Conservation (phyloP, 441 rosid species). For the Codiaeum variegatum region DNA sequence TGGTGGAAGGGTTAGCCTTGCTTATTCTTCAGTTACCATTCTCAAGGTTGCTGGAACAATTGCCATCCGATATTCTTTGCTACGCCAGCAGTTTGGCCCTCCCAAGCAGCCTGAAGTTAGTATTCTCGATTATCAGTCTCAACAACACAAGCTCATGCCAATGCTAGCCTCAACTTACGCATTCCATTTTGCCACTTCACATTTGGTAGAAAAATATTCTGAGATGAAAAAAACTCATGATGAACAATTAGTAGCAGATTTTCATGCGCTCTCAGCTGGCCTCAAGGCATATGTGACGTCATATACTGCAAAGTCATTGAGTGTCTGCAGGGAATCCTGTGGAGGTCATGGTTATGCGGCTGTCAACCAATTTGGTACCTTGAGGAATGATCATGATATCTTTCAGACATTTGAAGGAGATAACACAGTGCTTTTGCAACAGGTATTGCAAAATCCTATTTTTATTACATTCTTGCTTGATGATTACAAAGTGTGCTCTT, state of each 20-base stretch:
- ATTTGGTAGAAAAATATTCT: conserved; percentile 75
- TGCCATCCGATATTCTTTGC: conserved; percentile 80
- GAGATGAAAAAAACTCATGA: conserved; percentile 87
- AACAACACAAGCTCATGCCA: conserved; percentile 98
- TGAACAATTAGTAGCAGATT: conserved; percentile 78
- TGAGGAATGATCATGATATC: conserved; percentile 98
- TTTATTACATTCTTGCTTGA: conserved; percentile 15
- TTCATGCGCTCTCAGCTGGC: conserved; percentile 92
- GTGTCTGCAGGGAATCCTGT: conserved; percentile 91
- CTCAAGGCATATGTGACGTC: conserved; percentile 92
- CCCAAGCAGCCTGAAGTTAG: conserved; percentile 93
- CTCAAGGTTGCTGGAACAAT: conserved; percentile 78
- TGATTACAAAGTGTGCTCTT: conserved; percentile 2
- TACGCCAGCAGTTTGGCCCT: conserved; percentile 97
- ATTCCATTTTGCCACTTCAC: conserved; percentile 69
- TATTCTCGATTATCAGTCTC: conserved; percentile 97
- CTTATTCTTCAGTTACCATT: conserved; percentile 81
- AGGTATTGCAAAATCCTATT: conserved; percentile 32
- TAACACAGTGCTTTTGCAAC: conserved; percentile 96
- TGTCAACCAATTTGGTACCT: conserved; percentile 86
- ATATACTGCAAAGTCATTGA: conserved; percentile 80
- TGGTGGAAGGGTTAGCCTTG: conserved; percentile 92
- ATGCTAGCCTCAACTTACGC: conserved; percentile 96
- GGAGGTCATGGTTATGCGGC: conserved; percentile 99
- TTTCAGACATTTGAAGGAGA: conserved; percentile 99